These are phyloP conservation scores for Cicer bijugum DNA, from an alignment of 306 rosid species.

Conservation along the genomic window DNA sequence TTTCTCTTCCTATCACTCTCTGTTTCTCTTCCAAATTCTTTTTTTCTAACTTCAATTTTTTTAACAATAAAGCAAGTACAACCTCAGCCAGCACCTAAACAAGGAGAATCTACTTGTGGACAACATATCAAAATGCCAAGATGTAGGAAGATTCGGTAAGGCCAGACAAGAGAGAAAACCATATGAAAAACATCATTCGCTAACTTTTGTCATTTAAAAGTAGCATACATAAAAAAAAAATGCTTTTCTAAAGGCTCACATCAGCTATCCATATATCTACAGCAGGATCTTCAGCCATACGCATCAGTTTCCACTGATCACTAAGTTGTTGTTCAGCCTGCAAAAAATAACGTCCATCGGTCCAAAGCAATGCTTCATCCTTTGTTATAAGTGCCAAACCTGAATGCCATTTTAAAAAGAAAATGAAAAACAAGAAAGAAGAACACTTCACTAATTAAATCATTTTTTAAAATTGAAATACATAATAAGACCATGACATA, in stretches of 20 bases:
- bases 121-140: constrained; percentile 30
- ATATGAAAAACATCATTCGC: constrained; percentile 1
- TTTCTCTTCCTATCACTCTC: constrained; percentile 1
- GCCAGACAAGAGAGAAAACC: background rate
- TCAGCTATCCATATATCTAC: constrained; percentile 92
- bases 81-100: constrained; percentile 19
- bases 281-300: constrained; percentile 90
- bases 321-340: constrained; percentile 89
- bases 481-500: constrained; percentile 24
- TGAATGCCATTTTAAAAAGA: constrained; percentile 43
- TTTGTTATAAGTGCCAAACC: constrained; percentile 88
- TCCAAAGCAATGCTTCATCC: constrained; percentile 84
- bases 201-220: constrained; percentile 17
- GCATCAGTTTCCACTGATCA: constrained; percentile 92
- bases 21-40: constrained; percentile 19
- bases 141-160: background rate
- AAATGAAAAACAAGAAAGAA: background rate
- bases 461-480: constrained; percentile 26
- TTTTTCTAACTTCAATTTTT: constrained; percentile 2
- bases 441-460: background rate
- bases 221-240: background rate
- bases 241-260: constrained; percentile 52
- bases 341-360: constrained; percentile 95
- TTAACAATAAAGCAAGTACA: background rate
- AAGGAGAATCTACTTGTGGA: constrained; percentile 24